phyloP scores from a whole-genome alignment of 2,329 filamentous ascomycete genomes.

The Hyphodiscus sp. region DNA sequence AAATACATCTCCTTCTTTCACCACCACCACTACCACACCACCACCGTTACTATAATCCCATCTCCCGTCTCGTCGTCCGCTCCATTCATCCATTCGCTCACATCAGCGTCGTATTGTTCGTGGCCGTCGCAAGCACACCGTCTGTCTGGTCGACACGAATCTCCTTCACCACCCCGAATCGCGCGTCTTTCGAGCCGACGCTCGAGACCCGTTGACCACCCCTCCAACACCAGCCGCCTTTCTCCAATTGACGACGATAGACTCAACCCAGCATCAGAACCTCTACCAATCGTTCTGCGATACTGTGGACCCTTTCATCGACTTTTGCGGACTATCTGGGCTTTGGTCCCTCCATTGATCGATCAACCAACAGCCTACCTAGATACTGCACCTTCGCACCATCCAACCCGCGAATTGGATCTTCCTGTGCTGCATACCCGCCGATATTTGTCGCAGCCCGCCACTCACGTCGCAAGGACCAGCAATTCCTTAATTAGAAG shows the following conservation, averaged over 20 bases:
- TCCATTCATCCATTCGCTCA: neutral
- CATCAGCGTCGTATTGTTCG: neutral
- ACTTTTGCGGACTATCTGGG: neutral
- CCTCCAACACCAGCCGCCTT: neutral
- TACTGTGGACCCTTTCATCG: neutral
- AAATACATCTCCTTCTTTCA: neutral
- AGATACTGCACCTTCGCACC: neutral
- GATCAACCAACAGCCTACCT: conserved; percentile 1
- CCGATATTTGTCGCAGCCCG: conserved; percentile 10
- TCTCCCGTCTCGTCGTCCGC: too few relatives aligned
- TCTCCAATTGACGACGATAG: neutral
- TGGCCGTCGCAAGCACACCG: neutral
- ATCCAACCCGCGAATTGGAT: conserved; percentile 17
- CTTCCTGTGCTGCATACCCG: conserved; percentile 14
- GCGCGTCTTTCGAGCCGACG: neutral
- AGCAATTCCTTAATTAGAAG: conserved; percentile 17
- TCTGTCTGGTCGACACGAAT: neutral
- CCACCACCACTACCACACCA: neutral
- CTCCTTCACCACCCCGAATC: neutral
- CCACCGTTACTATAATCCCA: neutral
- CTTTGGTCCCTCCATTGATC: neutral
- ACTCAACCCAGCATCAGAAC: neutral
- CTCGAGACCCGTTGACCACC: neutral
- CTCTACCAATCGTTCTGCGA: neutral
- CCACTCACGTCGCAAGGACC: conserved; percentile 19